A percentile compares a stretch with the other conserved stretches of the same genome.
phyloP scores from a whole-genome alignment of 768 basidiomycete genomes.

The Tremella yokohamensis region DNA sequence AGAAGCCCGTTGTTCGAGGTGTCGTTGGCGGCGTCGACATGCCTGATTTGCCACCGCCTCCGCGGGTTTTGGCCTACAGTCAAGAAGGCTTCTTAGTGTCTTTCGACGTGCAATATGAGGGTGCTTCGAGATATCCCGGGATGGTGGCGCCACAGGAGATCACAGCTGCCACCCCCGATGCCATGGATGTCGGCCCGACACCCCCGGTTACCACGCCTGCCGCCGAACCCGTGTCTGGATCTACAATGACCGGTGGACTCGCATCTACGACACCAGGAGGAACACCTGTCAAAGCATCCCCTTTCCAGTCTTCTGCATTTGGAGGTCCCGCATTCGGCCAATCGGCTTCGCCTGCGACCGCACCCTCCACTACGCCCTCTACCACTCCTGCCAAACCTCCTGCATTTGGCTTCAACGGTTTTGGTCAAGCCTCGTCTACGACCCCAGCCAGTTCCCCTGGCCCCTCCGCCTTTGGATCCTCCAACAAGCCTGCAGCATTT shows the following conservation, averaged over 20 bases:
- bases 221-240: conserved; percentile 37
- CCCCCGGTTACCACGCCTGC: conserved; percentile 31
- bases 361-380: conserved; percentile 10
- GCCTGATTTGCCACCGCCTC: conserved; percentile 44
- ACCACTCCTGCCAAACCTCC: neutral
- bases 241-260: neutral
- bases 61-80: conserved; percentile 47
- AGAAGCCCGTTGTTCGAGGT: conserved; percentile 36
- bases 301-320: conserved; percentile 21
- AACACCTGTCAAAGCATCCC: neutral
- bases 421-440: neutral
- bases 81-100: conserved; percentile 50
- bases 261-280: conserved; percentile 12
- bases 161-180: conserved; percentile 8
- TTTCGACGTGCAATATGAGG: conserved; percentile 47
- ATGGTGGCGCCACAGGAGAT: conserved; percentile 39
- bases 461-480: conserved; percentile 18
- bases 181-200: neutral
- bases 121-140: conserved; percentile 36
- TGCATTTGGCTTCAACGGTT: conserved; percentile 15
- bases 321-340: conserved; percentile 28
- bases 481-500: conserved; percentile 25
- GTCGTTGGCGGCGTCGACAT: conserved; percentile 48
- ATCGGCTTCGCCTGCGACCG: conserved; percentile 9
- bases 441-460: neutral